Evolutionary conservation across 2,329 filamentous ascomycete genomes (phyloP).

Genomic region (Neofusicoccum kwambonambiense): DNA sequence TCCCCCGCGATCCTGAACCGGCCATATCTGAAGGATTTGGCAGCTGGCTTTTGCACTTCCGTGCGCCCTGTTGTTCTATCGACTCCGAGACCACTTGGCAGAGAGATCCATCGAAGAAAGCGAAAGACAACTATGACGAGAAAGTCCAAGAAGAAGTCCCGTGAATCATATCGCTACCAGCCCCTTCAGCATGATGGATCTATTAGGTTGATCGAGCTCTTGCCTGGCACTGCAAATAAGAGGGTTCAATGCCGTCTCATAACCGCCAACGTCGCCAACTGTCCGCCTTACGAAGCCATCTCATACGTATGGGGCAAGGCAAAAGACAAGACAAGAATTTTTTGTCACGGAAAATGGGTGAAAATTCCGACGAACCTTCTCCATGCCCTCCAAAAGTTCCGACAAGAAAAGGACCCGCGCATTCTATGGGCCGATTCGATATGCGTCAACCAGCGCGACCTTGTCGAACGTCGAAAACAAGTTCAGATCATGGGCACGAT

Average conservation of each 20-base stretch:
- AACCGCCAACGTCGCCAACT: not conserved
- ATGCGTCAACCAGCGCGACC: slow-evolving; percentile 26
- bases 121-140: too few species aligned
- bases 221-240: not conserved
- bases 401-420: slow-evolving; percentile 19
- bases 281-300: slow-evolving; percentile 26
- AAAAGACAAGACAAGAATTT: slow-evolving; percentile 17
- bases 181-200: not conserved
- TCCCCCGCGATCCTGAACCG: too few species aligned
- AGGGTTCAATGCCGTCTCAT: not conserved
- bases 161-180: not conserved
- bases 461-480: slow-evolving; percentile 26
- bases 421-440: slow-evolving; percentile 27
- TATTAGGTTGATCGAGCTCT: not conserved
- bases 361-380: slow-evolving; percentile 23
- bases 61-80: too few species aligned
- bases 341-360: slow-evolving; percentile 21
- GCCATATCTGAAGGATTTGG: too few species aligned
- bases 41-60: too few species aligned
- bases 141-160: not conserved
- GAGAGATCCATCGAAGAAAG: too few species aligned
- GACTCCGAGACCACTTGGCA: too few species aligned
- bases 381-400: slow-evolving; percentile 22
- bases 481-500: slow-evolving; percentile 30
- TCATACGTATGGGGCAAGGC: slow-evolving; percentile 29